phyloP scores from a whole-genome alignment of 2,329 filamentous ascomycete species.

The Hypoxylon sp. region DNA sequence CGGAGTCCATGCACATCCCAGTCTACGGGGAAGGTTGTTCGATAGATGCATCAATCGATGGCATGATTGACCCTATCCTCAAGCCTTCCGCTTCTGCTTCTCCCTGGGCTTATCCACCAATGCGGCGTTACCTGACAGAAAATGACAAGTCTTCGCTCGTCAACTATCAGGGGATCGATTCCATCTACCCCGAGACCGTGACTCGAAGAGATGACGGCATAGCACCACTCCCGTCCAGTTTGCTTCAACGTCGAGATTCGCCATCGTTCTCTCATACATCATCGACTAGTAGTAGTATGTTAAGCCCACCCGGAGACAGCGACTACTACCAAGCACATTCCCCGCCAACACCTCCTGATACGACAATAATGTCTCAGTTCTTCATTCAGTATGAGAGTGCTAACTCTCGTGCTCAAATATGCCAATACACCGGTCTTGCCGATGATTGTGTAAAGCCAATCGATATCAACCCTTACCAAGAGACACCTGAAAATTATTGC shows the following conservation, averaged over 20 bases:
- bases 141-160: constrained; percentile 50
- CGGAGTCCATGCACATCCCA: constrained; percentile 35
- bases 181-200: constrained; percentile 39
- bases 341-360: constrained; percentile 59
- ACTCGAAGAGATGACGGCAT: constrained; percentile 36
- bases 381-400: constrained; percentile 49
- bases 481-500: constrained; percentile 50
- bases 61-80: constrained; percentile 51
- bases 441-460: constrained; percentile 55
- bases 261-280: constrained; percentile 58
- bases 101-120: constrained; percentile 46
- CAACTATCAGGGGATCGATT: constrained; percentile 39
- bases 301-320: constrained; percentile 59
- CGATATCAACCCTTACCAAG: constrained; percentile 55
- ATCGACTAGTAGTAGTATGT: constrained; percentile 56
- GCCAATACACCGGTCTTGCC: constrained; percentile 52
- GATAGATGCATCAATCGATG: constrained; percentile 37
- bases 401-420: constrained; percentile 48
- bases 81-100: constrained; percentile 45
- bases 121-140: constrained; percentile 53
- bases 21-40: constrained; percentile 32
- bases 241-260: constrained; percentile 54
- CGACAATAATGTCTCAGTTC: constrained; percentile 53
- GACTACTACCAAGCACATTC: constrained; percentile 56
- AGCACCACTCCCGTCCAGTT: constrained; percentile 42